Evolutionary conservation across 306 rosid species (phyloP), one percentile per base, ranked within the genome.

Genomic region (Prunus mongolica): DNA sequence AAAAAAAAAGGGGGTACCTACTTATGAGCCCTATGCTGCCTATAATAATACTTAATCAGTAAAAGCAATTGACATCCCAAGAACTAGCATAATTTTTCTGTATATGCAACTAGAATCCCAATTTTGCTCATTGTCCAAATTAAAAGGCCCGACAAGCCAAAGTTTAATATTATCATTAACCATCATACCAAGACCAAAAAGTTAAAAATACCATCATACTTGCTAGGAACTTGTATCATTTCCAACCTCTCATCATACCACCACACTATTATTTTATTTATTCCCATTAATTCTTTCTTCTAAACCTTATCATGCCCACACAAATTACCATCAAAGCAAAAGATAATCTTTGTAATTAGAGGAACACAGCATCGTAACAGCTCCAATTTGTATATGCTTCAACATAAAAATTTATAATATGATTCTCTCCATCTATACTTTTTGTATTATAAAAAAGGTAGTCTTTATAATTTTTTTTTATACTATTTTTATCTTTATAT

Each of bases 121-220:
- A 10, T 45, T 25, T 52, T 63, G 68, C n/a, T 66, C 32, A 25
- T 54, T 82, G 82, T 13, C 72, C 71, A 67, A 82, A 50, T 68
- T 68, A 80, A 80, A 67, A 67, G 72, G 55, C 69, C 75, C 66
- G 49, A 73, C 66, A 67, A 62, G 76, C 61, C 75, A 24, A 76
- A 76, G 81, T 76, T 76, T 45, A 49, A 78, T 73, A 61, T 62
- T 74, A 82, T 78, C 80, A 78, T 71, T 75, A 79, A 66, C 65
- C 76, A 79, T 83, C 84, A 79, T 72, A 65, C 49, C 71, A 61
- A 41, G 72, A 79, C 57, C 65, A 79, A 65, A 79, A 75, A 60
- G 74, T 34, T 30, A 44, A 57, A 65, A 57, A 52, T 64, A 57
- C 71, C 76, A 79, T 79, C 78, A 79, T 66, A 57, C 61, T 66